These are phyloP conservation scores for Pyrenula massariospora DNA, from an alignment of 495 filamentous ascomycete species.

Conservation along the genomic window DNA sequence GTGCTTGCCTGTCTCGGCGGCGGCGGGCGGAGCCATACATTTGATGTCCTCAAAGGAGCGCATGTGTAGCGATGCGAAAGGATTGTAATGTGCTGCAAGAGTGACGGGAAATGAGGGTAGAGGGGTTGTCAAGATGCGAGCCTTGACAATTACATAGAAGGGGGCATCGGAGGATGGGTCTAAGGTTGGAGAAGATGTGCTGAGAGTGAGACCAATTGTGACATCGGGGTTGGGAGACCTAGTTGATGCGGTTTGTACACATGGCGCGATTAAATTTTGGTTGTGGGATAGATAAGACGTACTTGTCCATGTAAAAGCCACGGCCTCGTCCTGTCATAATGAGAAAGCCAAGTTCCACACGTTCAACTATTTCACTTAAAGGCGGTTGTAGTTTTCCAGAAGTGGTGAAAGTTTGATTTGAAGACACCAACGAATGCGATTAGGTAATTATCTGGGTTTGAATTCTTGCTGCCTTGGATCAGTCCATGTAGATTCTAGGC, in stretches of 20 bases:
- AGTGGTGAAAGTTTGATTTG: too few species aligned
- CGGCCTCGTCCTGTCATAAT: background rate
- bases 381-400: too few species aligned
- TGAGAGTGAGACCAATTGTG: background rate
- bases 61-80: background rate
- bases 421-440: background rate
- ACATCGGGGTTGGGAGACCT: background rate
- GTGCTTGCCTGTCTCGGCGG: background rate
- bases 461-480: background rate
- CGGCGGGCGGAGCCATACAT: background rate
- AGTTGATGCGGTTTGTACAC: background rate
- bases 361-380: too few species aligned
- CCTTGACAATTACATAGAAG: background rate
- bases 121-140: background rate
- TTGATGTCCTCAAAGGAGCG: background rate
- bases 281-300: background rate
- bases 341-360: too few species aligned
- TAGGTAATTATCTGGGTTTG: background rate
- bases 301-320: background rate
- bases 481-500: too few species aligned
- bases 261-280: background rate
- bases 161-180: background rate
- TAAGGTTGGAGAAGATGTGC: background rate
- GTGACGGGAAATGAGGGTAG: background rate
- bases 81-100: background rate